These are phyloP conservation scores for Ganoderma lingzhi DNA, from an alignment of 1,284 basidiomycete species.

Conservation along the genomic window DNA sequence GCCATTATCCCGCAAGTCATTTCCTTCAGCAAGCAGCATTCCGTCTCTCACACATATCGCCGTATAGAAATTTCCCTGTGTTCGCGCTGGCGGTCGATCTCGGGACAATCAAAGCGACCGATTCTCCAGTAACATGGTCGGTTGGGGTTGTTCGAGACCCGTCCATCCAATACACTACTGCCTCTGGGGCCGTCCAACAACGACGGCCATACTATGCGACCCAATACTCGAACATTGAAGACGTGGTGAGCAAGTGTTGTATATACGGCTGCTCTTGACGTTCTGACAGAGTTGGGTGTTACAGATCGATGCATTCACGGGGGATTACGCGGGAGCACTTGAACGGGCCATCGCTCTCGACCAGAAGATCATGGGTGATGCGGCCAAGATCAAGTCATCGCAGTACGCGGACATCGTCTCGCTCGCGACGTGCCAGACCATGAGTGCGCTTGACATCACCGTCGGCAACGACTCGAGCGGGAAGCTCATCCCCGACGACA, in stretches of 20 bases:
- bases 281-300: not conserved
- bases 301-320: constrained; percentile 40
- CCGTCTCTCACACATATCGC: too few relatives aligned
- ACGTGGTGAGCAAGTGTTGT: too few relatives aligned
- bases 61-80: constrained; percentile 27
- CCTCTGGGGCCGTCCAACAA: constrained; percentile 31
- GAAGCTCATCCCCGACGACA: constrained; percentile 46
- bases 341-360: constrained; percentile 38
- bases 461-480: constrained; percentile 43
- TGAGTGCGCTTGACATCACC: constrained; percentile 49
- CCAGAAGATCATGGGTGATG: constrained; percentile 33
- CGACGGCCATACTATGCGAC: constrained; percentile 40
- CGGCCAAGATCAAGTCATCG: constrained; percentile 29
- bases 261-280: not conserved
- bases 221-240: constrained; percentile 27
- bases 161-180: constrained; percentile 30
- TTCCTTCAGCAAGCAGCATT: too few relatives aligned
- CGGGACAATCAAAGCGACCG: constrained; percentile 31
- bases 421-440: constrained; percentile 50
- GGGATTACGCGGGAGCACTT: constrained; percentile 34
- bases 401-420: constrained; percentile 51
- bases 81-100: constrained; percentile 36
- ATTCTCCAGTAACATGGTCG: constrained; percentile 35
- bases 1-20: constrained; percentile 26
- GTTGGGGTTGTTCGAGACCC: constrained; percentile 37